Base-by-base conservation (phyloP, 208 protist genomes). In the Naegleria fowleri region DNA sequence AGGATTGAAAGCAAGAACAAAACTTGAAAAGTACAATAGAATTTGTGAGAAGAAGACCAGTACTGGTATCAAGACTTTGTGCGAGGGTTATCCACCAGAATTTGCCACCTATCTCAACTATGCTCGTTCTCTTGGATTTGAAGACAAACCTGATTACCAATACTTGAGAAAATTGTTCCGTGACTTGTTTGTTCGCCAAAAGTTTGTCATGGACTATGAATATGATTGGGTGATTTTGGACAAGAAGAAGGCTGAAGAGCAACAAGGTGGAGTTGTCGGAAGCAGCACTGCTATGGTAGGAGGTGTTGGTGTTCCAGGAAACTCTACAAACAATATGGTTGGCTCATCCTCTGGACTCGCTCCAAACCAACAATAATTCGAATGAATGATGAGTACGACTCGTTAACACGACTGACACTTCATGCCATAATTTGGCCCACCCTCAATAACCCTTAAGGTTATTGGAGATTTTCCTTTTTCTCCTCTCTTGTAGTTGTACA, bases 111-210 rank as follows among this genome's bases (percentile, higher is more conserved):
- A 98, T 94, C 93, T 99, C 55, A 98, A 98, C 93, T 99, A 99
- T 95, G 95, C 95, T 33, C 96, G 98, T 75, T 94, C 93, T 75
- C 93, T 99, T 22, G 95, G 96, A 51, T 99, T 99, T 93, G 98
- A 99, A 91, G 98, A 99, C 92, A 98, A 98, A 91, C 99, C 99
- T 36, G 98, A 99, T 94, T 99, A 99, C 95, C 93, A 94, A 22
- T 99, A 99, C 93, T 94, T 99, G 67, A 94, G 98, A 85, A 99
- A 99, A 91, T 93, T 99, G 43, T 99, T 99, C 95, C 94, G 98
- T 13, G 97, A 99, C 90, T 94, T 99, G n/a, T 99, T 99, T 92
- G 94, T 99, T 33, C 96, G 97, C 67, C 96, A 99, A 92, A 97
- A 98, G 9, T 99, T 96, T 93, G 95, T 97, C 90, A 98, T 98